Percentiles rank a stretch among this genome's conserved stretches.
Evolutionary conservation across 164 flowering plant genomes (phyloP).

Genomic region (Dillenia turbinata): DNA sequence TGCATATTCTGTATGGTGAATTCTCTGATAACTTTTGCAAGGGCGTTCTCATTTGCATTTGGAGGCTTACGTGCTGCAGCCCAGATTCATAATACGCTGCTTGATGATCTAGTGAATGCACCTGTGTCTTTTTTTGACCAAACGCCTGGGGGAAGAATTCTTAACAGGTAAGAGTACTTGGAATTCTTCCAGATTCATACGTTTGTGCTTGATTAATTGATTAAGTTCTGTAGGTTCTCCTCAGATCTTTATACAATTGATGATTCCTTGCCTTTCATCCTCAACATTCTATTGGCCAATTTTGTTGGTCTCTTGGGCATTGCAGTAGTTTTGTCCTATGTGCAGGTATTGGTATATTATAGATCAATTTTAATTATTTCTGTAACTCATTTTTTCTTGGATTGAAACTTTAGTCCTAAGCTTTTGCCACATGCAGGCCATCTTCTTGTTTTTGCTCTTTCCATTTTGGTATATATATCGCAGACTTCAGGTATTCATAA

Average conservation of each 20-base stretch:
- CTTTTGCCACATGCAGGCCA: constrained; percentile 40
- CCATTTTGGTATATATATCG: constrained; percentile 86
- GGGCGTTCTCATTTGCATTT: constrained; percentile 93
- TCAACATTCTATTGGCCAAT: constrained; percentile 92
- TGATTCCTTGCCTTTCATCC: constrained; percentile 96
- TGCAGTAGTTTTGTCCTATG: constrained; percentile 72
- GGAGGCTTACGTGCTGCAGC: constrained; percentile 92
- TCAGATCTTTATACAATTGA: constrained; percentile 95
- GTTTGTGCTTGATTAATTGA: constrained; percentile 2
- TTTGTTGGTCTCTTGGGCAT: constrained; percentile 80
- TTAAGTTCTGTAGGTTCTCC: constrained; percentile 58
- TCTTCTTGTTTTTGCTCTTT: constrained; percentile 66
- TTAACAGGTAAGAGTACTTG: constrained; percentile 62
- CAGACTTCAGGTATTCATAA: constrained; percentile 65
- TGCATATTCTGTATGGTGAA: constrained; percentile 60
- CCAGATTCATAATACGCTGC: constrained; percentile 61
- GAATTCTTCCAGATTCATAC: neutral
- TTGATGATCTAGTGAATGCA: constrained; percentile 59
- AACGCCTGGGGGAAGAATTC: constrained; percentile 90
- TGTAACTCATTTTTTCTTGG: neutral
- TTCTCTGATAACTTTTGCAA: constrained; percentile 67
- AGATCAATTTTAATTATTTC: neutral
- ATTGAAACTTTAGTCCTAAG: neutral
- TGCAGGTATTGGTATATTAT: constrained; percentile 45
- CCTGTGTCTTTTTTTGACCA: constrained; percentile 81